phyloP scores from a whole-genome alignment of 441 rosid genomes.

The Corymbia calophylla region DNA sequence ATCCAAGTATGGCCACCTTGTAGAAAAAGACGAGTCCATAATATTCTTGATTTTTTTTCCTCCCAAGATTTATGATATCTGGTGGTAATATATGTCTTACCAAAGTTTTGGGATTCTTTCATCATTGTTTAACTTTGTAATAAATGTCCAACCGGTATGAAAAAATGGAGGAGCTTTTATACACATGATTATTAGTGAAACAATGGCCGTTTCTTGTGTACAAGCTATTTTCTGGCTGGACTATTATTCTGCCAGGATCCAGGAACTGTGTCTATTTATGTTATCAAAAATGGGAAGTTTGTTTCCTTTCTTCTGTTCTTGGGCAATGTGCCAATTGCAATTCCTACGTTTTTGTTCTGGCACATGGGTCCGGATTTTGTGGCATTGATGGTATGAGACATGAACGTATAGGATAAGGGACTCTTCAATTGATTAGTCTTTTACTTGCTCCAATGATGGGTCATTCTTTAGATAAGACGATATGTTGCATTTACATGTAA shows the following conservation, averaged over 20 bases:
- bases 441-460: not conserved
- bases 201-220: not conserved
- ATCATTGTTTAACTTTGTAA: not conserved
- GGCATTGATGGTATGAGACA: rapidly evolving
- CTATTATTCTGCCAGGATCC: not conserved
- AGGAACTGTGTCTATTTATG: not conserved
- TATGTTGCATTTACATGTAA: not conserved
- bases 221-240: not conserved
- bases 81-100: not conserved
- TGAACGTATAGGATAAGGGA: not conserved
- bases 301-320: not conserved
- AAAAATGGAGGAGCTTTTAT: not conserved
- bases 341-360: rapidly evolving
- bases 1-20: not conserved
- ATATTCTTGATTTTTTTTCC: not conserved
- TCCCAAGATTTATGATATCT: not conserved
- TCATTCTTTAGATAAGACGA: not conserved
- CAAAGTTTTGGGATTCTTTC: not conserved
- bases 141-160: not conserved
- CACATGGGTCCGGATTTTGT: not conserved
- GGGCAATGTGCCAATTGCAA: not conserved
- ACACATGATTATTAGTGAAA: not conserved
- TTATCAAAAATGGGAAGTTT: not conserved
- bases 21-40: not conserved
- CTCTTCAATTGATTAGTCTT: no score